phyloP scores from a whole-genome alignment of 208 protist genomes.

The Crithidia sp. region DNA sequence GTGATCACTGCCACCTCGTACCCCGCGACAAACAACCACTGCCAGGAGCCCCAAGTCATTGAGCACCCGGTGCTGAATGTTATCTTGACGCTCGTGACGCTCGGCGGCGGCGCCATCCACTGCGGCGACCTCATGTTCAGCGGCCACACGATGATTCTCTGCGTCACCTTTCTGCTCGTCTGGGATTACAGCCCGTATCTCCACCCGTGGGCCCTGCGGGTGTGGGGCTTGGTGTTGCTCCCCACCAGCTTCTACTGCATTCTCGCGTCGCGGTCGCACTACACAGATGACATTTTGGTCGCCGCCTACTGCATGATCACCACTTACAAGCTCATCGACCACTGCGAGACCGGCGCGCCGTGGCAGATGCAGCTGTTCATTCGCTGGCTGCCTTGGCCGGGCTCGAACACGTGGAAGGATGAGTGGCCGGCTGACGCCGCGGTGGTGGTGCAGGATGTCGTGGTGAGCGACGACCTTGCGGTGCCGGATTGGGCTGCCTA shows the following conservation, averaged over 20 bases:
- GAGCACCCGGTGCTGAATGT: conserved; percentile 72
- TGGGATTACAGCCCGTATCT: conserved; percentile 77
- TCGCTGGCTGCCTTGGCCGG: conserved; percentile 73
- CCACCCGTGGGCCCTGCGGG: conserved; percentile 49
- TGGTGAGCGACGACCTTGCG: conserved; percentile 6
- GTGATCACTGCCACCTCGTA: conserved; percentile 82
- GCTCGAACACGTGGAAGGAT: conserved; percentile 29
- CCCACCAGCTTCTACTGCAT: conserved; percentile 71
- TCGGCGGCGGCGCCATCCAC: conserved; percentile 80
- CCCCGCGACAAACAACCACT: conserved; percentile 84
- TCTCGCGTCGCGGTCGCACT: conserved; percentile 85
- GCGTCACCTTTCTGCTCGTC: conserved; percentile 47
- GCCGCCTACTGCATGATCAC: conserved; percentile 56
- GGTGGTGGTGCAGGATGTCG: neutral
- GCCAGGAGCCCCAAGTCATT: conserved; percentile 71
- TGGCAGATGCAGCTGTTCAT: conserved; percentile 83
- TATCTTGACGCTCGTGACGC: conserved; percentile 80
- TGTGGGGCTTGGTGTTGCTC: conserved; percentile 44
- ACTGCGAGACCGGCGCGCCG: conserved; percentile 64
- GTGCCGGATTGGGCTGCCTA: neutral
- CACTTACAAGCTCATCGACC: conserved; percentile 68
- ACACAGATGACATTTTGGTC: conserved; percentile 89
- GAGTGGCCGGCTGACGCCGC: conserved; percentile 5
- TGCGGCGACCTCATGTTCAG: conserved; percentile 92
- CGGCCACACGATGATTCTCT: conserved; percentile 88